phyloP scores from a whole-genome alignment of 2,329 filamentous ascomycete species.

The Nakataea oryzae region DNA sequence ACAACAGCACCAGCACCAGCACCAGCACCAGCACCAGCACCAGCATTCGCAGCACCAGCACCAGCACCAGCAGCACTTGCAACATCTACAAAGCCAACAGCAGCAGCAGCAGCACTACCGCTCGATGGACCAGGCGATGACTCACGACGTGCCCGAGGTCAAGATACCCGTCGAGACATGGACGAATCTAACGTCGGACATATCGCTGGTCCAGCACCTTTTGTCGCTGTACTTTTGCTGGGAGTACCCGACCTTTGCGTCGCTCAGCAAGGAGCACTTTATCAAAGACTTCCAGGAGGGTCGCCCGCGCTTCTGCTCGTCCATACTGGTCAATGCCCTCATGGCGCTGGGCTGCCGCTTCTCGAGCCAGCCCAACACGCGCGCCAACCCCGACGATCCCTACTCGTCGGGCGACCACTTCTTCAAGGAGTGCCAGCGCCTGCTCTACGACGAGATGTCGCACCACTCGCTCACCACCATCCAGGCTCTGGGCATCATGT shows the following conservation, averaged over 20 bases:
- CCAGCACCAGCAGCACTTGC: not conserved
- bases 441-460: slow-evolving; percentile 47
- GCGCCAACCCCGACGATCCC: slow-evolving; percentile 50
- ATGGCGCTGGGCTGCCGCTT: slow-evolving; percentile 58
- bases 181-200: slow-evolving; percentile 51
- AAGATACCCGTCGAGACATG: slow-evolving; percentile 36
- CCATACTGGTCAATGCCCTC: slow-evolving; percentile 55
- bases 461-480: slow-evolving; percentile 58
- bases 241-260: slow-evolving; percentile 65
- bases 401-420: slow-evolving; percentile 63
- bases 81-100: not conserved
- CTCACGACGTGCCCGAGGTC: slow-evolving; percentile 32
- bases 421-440: slow-evolving; percentile 55
- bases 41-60: not conserved
- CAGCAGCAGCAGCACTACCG: slow-evolving; percentile 12
- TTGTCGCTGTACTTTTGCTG: slow-evolving; percentile 63
- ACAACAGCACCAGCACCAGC: not conserved
- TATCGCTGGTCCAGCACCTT: slow-evolving; percentile 49
- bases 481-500: slow-evolving; percentile 68
- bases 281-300: slow-evolving; percentile 53
- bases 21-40: slow-evolving; percentile 7
- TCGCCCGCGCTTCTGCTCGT: slow-evolving; percentile 54
- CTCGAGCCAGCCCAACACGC: slow-evolving; percentile 53
- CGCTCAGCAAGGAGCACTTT: slow-evolving; percentile 63
- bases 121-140: slow-evolving; percentile 36